Base-by-base conservation (phyloP, 2,329 filamentous ascomycete genomes). In the Arachnopeziza araneosa region DNA sequence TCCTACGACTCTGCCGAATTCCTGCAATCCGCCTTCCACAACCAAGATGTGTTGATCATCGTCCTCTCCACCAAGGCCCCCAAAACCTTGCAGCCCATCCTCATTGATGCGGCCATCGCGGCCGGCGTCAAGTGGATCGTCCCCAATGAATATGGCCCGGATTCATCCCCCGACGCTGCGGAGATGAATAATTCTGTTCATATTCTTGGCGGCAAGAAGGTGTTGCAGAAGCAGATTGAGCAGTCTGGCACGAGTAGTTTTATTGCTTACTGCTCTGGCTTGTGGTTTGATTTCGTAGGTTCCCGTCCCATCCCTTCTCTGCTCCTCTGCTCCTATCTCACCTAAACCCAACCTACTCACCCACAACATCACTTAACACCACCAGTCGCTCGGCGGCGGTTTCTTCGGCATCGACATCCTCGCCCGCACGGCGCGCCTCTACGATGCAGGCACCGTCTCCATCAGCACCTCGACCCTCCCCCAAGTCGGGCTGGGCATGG, bases 401-500 rank as follows among this genome's bases (percentile, higher is more conserved):
- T 70, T 72, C 44, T 80, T 74, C 62, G 82, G 82, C 0, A 79
- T 83, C 69, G 78, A 83, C 58, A 71, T 83, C 52, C 64, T 72
- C 19, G 74, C 76, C 52, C 71, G 72, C 0, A 70, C 70, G 14
- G 69, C 78, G 19, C 78, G 75, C 0, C 67, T 82, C 21, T 82
- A 77, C 60, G 83, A 84, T 60, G 8, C 23, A 10, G 81, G 83
- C 21, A 80, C 80, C 1, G 75, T 72, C 10, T 73, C 69, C 49
- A 74, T 79, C 58, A 77, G 74, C 22, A 75, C 72, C 0, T 76
- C 74, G 8, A 84, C 81, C 0, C 79, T 77, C 72, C 61, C 72
- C 24, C 79, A 83, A 69, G 78, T 79, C 54, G 84, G 81, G 0
- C 75, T 79, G 1, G 83, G 81, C 0, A 75, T 85, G 12, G 82